A percentile compares a stretch with the other conserved stretches of the same genome.
Evolutionary conservation across 2,329 filamentous ascomycete genomes (phyloP).

Genomic region (Fusarium sp.): DNA sequence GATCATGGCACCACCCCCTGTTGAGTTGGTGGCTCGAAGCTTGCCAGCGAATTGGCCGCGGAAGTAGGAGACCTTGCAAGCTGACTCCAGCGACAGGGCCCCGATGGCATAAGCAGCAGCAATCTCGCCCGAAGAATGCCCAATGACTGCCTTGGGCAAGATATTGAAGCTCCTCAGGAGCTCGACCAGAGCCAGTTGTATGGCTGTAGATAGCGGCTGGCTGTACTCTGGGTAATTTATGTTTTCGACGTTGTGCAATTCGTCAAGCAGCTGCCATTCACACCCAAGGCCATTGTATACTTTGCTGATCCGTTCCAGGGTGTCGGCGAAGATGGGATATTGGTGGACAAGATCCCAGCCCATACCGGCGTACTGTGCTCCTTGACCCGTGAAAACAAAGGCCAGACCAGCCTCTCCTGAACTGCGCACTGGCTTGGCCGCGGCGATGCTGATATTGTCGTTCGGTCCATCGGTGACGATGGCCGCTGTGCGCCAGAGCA

Average conservation of each 20-base stretch:
- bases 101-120: slow-evolving; percentile 52
- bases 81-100: slow-evolving; percentile 42
- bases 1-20: slow-evolving; percentile 46
- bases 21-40: neutral
- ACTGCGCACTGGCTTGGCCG: neutral
- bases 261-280: neutral
- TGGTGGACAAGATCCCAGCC: slow-evolving; percentile 8
- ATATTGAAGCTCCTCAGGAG: slow-evolving; percentile 47
- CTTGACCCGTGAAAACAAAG: slow-evolving; percentile 29
- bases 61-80: slow-evolving; percentile 49
- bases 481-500: slow-evolving; percentile 4
- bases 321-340: neutral
- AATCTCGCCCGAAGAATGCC: slow-evolving; percentile 55
- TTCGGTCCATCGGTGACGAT: neutral
- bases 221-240: slow-evolving; percentile 54
- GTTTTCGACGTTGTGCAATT: neutral
- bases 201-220: slow-evolving; percentile 64
- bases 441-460: neutral
- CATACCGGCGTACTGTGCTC: slow-evolving; percentile 24
- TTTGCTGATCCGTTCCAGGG: neutral
- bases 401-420: neutral
- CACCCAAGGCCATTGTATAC: neutral
- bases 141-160: slow-evolving; percentile 45
- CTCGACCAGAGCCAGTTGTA: slow-evolving; percentile 61
- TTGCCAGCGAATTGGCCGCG: slow-evolving; percentile 41